phyloP scores from a whole-genome alignment of 2,329 filamentous ascomycete species.

The Neocucurbitaria cava region DNA sequence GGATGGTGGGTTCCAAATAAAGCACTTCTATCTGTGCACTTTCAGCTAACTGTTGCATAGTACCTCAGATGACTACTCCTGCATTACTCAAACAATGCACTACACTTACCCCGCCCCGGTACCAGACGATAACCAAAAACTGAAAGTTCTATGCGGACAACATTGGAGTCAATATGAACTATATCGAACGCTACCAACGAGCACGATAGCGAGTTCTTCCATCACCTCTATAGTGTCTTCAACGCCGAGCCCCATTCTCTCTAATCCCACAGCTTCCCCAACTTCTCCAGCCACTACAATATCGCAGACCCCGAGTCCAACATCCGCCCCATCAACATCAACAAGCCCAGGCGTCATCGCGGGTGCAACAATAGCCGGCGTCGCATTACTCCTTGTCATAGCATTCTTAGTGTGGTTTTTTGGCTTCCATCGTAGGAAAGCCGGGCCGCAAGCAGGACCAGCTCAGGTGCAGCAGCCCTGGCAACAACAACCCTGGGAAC shows the following conservation, averaged over 20 bases:
- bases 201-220: background rate
- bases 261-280: background rate
- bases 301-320: background rate
- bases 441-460: background rate
- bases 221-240: background rate
- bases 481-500: background rate
- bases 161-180: background rate
- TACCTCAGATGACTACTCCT: background rate
- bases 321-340: background rate
- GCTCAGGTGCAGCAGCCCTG: background rate
- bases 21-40: background rate
- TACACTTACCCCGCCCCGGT: background rate
- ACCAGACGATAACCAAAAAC: background rate
- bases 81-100: background rate
- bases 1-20: background rate
- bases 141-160: background rate
- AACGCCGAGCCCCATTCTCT: background rate
- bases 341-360: background rate
- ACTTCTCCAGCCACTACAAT: background rate
- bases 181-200: background rate
- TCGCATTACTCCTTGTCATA: background rate
- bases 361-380: background rate
- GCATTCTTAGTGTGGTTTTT: constrained; percentile 1
- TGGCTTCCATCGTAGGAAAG: constrained; percentile 16
- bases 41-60: background rate